Conservation (phyloP, 1,284 basidiomycete genomes). For the Rhodotorula sp. region DNA sequence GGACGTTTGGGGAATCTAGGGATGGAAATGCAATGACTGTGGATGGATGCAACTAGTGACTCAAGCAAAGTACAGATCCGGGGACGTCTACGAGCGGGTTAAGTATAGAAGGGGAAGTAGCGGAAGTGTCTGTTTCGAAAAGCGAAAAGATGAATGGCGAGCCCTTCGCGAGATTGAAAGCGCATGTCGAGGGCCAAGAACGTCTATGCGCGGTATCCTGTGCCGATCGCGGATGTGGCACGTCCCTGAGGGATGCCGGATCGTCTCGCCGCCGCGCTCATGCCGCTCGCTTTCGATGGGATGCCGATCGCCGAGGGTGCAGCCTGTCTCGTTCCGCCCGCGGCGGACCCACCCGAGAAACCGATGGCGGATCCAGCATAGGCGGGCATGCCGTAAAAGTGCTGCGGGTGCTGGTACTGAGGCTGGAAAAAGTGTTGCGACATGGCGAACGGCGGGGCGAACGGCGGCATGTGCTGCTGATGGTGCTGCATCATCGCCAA, state of each 20-base stretch:
- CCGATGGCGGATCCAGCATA: conserved; percentile 30
- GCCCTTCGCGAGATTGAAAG: too few species aligned
- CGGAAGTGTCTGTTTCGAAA: too few species aligned
- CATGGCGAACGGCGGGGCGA: conserved; percentile 33
- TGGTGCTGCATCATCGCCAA: background rate
- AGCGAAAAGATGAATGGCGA: too few species aligned
- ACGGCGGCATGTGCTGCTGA: conserved; percentile 26
- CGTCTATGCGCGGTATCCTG: background rate
- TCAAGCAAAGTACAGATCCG: too few species aligned
- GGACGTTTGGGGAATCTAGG: too few species aligned
- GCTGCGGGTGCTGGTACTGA: background rate
- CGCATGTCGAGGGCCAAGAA: too few species aligned
- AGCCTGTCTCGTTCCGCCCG: background rate
- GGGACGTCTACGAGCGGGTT: too few species aligned
- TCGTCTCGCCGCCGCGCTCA: background rate
- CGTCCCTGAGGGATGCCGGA: background rate
- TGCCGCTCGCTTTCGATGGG: background rate
- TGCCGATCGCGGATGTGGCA: conserved; percentile 12
- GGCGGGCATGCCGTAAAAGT: conserved; percentile 18
- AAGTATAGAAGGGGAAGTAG: too few species aligned
- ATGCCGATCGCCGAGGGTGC: conserved; percentile 10
- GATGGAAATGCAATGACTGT: too few species aligned
- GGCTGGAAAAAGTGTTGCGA: conserved; percentile 32
- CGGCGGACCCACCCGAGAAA: background rate
- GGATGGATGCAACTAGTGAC: too few species aligned